A percentile compares a stretch with the other conserved stretches of the same genome.
Evolutionary conservation across 2,329 filamentous ascomycete genomes (phyloP).

Genomic region (Xylaria sp.): DNA sequence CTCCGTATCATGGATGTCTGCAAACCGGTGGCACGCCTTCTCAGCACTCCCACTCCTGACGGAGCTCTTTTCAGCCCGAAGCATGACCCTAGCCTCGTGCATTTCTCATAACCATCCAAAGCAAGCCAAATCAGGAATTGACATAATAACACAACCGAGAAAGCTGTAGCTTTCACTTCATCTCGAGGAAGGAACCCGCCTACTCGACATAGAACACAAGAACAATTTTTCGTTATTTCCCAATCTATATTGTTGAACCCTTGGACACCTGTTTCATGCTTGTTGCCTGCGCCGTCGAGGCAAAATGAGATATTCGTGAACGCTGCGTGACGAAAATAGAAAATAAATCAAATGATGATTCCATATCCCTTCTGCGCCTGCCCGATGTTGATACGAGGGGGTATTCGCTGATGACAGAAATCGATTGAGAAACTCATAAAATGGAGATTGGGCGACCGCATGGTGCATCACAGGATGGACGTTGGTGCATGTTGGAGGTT

Average conservation of each 20-base stretch:
- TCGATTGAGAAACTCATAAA: constrained; percentile 22
- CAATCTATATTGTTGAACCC: constrained; percentile 34
- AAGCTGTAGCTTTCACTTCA: constrained; percentile 13
- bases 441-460: constrained; percentile 6
- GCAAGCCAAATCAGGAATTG: constrained; percentile 21
- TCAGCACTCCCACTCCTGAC: constrained; percentile 13
- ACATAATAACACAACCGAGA: constrained; percentile 20
- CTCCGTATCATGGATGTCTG: not conserved
- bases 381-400: constrained; percentile 25
- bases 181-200: constrained; percentile 33
- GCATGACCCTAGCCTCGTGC: constrained; percentile 7
- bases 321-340: constrained; percentile 23
- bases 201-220: constrained; percentile 19
- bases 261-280: constrained; percentile 38
- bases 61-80: constrained; percentile 13
- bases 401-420: constrained; percentile 34
- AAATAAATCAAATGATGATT: constrained; percentile 32
- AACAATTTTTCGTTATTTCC: constrained; percentile 32
- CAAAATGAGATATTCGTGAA: constrained; percentile 31
- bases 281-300: constrained; percentile 21
- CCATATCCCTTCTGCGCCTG: constrained; percentile 32
- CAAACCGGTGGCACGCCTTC: constrained; percentile 1
- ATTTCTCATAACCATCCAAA: constrained; percentile 21
- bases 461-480: constrained; percentile 22
- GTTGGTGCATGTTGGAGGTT: constrained; percentile 41